Evolutionary conservation across 306 rosid species (phyloP), one percentile per base, ranked within the genome.

Genomic region (Luffa acutangula): DNA sequence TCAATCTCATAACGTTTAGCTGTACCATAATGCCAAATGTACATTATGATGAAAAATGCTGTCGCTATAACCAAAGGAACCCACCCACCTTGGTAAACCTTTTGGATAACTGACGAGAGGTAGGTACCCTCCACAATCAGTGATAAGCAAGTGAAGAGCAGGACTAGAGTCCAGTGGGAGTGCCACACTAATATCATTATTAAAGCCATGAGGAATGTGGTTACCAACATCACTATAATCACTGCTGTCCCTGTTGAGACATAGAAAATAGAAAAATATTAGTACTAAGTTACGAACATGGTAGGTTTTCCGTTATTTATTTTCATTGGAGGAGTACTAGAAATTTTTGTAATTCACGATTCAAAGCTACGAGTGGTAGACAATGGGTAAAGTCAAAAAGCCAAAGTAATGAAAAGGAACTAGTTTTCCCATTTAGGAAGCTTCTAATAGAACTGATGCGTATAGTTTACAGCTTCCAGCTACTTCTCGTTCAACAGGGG

Each of bases 21-120:
- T 15, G 86, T 84, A 72, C 97, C 99, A 80, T 93, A 93, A 78
- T 96, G 97, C 99, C 99, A 96, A 43, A 75, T 89, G 60, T 85
- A 89, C 97, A 96, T 96, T 65, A 88, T 83, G 81, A 87, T 78
- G 83, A 91, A 65, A 87, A 86, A 91, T 64, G 86, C 66, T 31
- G 86, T 74, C 66, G 98, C 84, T 75, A 91, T 83, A 51, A 86
- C 48, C 5, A 91, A 87, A 10, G 98, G 92, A 83, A 90, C 81
- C 99, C 99, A 96, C 70, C 93, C 96, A 82, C 97, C 99, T 86
- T 87, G 86, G 6, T 82, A 85, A 81, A 93, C 83, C 87, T 84
- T 91, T 90, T 84, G 80, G 72, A 85, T 77, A 71, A 86, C 87
- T 42, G 98, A 91, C 20, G 97, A 89, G 66, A 96, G 86, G 87